phyloP scores from a whole-genome alignment of 495 filamentous ascomycete species.

The Cercophora samala region DNA sequence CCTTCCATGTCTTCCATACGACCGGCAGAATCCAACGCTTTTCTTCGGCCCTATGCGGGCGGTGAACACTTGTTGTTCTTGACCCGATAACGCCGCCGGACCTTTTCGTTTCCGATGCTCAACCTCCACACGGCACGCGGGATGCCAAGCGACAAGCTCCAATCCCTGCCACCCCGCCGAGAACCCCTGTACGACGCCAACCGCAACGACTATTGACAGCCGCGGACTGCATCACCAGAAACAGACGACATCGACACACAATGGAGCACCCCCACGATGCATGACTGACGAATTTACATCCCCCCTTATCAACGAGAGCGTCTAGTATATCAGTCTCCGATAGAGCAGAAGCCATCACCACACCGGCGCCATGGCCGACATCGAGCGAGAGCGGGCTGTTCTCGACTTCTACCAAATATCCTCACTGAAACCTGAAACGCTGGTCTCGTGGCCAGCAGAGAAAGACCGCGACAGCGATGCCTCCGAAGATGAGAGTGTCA shows the following conservation, averaged over 20 bases:
- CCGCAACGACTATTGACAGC: neutral
- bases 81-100: slow-evolving; percentile 13
- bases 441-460: slow-evolving; percentile 76
- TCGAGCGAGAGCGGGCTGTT: slow-evolving; percentile 68
- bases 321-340: neutral
- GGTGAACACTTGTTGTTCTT: neutral
- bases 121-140: neutral
- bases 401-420: slow-evolving; percentile 86
- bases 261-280: neutral
- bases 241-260: neutral
- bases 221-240: neutral
- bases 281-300: neutral
- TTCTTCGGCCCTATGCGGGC: neutral
- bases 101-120: slow-evolving; percentile 7
- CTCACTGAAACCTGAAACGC: slow-evolving; percentile 59
- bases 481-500: slow-evolving; percentile 59
- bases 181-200: neutral
- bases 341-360: neutral
- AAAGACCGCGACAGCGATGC: slow-evolving; percentile 66
- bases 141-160: slow-evolving; percentile 5
- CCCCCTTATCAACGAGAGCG: neutral
- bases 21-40: neutral
- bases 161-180: slow-evolving; percentile 3
- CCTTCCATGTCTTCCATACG: too few relatives aligned
- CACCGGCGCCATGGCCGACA: neutral